A percentile compares a stretch with the other conserved stretches of the same genome.
Evolutionary conservation across 2,329 filamentous ascomycete species (phyloP).

Genomic region (Orbilia blumenaviensis): DNA sequence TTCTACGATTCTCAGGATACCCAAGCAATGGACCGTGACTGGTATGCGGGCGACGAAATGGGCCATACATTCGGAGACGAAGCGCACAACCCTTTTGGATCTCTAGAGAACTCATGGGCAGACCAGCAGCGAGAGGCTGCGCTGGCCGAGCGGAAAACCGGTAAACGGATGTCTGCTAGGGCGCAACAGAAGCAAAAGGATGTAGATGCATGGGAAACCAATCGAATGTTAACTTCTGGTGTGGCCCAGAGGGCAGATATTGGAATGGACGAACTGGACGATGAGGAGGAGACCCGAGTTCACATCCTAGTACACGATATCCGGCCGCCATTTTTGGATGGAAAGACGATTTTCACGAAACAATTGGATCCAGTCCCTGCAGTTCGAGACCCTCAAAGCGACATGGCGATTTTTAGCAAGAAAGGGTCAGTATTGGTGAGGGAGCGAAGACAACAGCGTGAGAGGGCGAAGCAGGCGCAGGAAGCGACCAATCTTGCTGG

Average conservation of each 20-base stretch:
- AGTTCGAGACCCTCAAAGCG: conserved; percentile 90
- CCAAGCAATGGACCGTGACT: conserved; percentile 83
- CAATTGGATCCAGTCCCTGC: conserved; percentile 94
- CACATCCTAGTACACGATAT: conserved; percentile 94
- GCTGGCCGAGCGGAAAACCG: conserved; percentile 80
- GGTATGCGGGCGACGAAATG: conserved; percentile 88
- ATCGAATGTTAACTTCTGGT: conserved; percentile 95
- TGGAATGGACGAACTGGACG: conserved; percentile 83
- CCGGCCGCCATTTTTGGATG: conserved; percentile 92
- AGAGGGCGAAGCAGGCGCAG: conserved; percentile 91
- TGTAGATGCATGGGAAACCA: conserved; percentile 97
- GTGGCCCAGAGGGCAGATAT: conserved; percentile 89
- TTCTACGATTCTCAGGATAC: conserved; percentile 68
- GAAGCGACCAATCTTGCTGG: conserved; percentile 93
- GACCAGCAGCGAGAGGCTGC: conserved; percentile 79
- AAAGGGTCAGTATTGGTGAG: conserved; percentile 94
- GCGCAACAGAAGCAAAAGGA: conserved; percentile 89
- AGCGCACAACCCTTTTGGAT: conserved; percentile 88
- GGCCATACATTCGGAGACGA: conserved; percentile 90
- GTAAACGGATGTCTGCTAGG: conserved; percentile 74
- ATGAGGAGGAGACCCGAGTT: conserved; percentile 87
- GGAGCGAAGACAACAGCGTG: conserved; percentile 88
- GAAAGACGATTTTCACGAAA: conserved; percentile 94
- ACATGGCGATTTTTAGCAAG: conserved; percentile 97
- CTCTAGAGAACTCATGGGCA: conserved; percentile 75